Base-by-base conservation (phyloP, 2,329 filamentous ascomycete species). In the Sporothrix brunneoviolacea region DNA sequence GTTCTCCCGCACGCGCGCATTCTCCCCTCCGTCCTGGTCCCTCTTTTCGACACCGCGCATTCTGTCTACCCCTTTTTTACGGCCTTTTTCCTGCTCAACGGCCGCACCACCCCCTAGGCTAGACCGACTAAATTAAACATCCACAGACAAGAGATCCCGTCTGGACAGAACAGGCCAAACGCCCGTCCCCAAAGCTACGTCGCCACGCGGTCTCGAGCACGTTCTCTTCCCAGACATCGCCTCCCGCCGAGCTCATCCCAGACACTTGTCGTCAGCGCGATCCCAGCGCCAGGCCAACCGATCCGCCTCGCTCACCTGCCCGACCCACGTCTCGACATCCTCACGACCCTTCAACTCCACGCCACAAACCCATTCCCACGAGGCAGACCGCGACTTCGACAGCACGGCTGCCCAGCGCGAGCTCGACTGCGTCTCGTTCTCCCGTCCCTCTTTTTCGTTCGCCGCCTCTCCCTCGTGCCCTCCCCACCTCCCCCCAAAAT, bases 201-300 rank as follows among this genome's bases (percentile, higher is more conserved):
- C 45, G 45, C 45, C 45, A 40, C 45, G 45, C 45, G 45, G 19
- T 24, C 45, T 19, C 36, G 27, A 40, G 16, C 24, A 21, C 24
- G 24, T 21, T 35, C 18, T 47, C n/a, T 19, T 15, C 27, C 21
- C 16, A 24, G n/a, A 8, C n/a, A n/a, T n/a, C n/a, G 30, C 22
- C 42, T 36, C 21, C 4, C 30, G 9, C 22, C n/a, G 24, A 27
- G 30, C 19, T 30, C 16, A 35, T 19, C 32, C 21, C 33, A 21
- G 15, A 18, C n/a, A 21, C 18, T 32, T 35, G 35, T 32, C 44
- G 13, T 35, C 35, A 38, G 24, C 24, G 44, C 35, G 43, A 39
- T 39, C 44, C 22, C n/a, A 28, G 24, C 10, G 24, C 5, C 24
- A 28, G 24, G 24, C 42, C 36, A n/a, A n/a, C n/a, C 42, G 30